Conservation (phyloP, 1,284 basidiomycete genomes). For the Ustilago loliicola region DNA sequence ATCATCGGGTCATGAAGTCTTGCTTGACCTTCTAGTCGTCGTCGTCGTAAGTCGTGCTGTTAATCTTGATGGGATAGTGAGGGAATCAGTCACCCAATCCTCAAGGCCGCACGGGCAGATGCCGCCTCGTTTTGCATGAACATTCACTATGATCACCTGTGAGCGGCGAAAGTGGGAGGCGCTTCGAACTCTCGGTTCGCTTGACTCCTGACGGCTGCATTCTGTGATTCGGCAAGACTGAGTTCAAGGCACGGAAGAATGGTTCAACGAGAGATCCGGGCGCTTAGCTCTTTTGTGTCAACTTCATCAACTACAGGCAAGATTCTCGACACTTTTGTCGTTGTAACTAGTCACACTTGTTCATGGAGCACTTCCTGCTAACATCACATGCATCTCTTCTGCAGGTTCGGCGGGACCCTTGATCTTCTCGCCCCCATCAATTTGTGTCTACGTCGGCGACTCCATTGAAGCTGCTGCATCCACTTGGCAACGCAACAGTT, state of each 20-base stretch:
- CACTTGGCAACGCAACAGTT: no score
- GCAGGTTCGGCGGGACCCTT: no score
- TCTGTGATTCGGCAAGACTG: neutral
- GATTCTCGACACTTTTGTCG: neutral
- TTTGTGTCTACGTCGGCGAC: no score
- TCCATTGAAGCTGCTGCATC: no score
- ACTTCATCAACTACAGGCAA: neutral
- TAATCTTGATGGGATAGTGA: neutral
- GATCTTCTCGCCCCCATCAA: no score
- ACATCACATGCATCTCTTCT: neutral
- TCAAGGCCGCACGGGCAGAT: neutral
- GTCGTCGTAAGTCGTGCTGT: neutral
- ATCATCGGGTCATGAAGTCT: neutral
- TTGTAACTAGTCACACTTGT: neutral
- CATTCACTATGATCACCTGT: neutral
- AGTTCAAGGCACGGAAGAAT: neutral
- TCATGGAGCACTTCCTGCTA: neutral
- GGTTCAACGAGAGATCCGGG: neutral
- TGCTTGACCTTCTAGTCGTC: neutral
- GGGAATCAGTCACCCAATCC: neutral
- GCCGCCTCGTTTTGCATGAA: neutral
- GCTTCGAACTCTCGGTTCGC: neutral
- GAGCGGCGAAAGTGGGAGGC: neutral
- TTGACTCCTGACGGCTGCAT: neutral
- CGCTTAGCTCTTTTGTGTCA: constrained; percentile 1